Evolutionary conservation across 2,329 filamentous ascomycete genomes (phyloP).

Genomic region (Calcarisporium arbuscula): DNA sequence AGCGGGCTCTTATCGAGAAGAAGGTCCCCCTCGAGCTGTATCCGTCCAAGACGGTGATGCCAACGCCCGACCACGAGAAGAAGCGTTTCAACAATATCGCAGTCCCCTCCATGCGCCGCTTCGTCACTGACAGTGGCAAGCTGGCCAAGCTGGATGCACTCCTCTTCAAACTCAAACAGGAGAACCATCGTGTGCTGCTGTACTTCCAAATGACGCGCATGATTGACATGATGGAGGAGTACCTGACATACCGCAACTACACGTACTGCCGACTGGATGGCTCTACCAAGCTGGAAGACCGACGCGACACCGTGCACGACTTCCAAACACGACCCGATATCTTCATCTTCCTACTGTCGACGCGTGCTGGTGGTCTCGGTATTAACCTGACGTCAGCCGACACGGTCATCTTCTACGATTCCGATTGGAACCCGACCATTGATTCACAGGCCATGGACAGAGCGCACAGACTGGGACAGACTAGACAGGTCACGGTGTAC

Average conservation of each 20-base stretch:
- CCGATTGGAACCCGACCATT: conserved; percentile 98
- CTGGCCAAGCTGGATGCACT: conserved; percentile 84
- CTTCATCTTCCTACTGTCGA: conserved; percentile 94
- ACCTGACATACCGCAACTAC: conserved; percentile 97
- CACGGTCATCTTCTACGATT: conserved; percentile 99
- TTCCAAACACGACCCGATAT: conserved; percentile 94
- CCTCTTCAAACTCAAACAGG: conserved; percentile 83
- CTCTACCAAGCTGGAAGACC: conserved; percentile 93
- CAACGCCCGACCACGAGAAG: conserved; percentile 73
- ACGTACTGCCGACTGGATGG: conserved; percentile 96
- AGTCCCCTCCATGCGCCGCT: conserved; percentile 93
- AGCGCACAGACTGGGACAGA: conserved; percentile 94
- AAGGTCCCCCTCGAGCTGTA: conserved; percentile 62
- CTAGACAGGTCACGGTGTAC: conserved; percentile 92
- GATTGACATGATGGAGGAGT: conserved; percentile 99
- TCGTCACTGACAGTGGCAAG: conserved; percentile 96
- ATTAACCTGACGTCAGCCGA: conserved; percentile 96
- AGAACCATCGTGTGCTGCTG: conserved; percentile 84
- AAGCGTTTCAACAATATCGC: conserved; percentile 83
- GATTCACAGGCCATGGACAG: conserved; percentile 99
- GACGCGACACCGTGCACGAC: conserved; percentile 90
- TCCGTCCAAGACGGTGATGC: conserved; percentile 61
- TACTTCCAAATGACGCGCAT: conserved; percentile 99
- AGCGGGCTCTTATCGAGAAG: conserved; percentile 67
- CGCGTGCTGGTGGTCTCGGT: conserved; percentile 91